Evolutionary conservation across 108 stramenopile species (phyloP).

Genomic region (Fistulifera solaris): DNA sequence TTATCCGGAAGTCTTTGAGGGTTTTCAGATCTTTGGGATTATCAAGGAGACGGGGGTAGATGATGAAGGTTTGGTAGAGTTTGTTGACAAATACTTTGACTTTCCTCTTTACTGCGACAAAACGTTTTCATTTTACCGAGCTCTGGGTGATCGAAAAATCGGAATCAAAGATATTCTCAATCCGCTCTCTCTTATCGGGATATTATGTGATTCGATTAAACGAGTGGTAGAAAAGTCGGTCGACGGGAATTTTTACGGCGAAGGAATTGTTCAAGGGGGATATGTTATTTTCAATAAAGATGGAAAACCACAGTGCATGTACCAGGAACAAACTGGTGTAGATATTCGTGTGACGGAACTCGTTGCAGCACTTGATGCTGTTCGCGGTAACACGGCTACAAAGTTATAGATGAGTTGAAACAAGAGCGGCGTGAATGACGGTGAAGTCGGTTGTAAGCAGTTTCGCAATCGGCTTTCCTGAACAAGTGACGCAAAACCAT

Average conservation of each 20-base stretch:
- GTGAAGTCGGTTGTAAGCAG: too few species aligned
- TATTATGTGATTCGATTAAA: constrained; percentile 13
- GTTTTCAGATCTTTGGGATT: constrained; percentile 33
- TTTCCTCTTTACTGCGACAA: constrained; percentile 50
- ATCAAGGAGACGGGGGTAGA: constrained; percentile 70
- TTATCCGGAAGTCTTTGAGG: constrained; percentile 17
- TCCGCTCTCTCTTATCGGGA: constrained; percentile 11
- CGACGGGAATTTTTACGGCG: constrained; percentile 59
- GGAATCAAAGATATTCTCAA: constrained; percentile 24
- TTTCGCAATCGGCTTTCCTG: too few species aligned
- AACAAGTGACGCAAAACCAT: too few species aligned
- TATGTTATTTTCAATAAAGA: constrained; percentile 46
- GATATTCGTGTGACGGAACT: constrained; percentile 41
- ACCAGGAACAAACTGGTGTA: constrained; percentile 53
- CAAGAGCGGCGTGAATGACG: too few species aligned
- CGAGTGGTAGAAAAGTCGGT: constrained; percentile 37
- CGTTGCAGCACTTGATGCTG: constrained; percentile 29
- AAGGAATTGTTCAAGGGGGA: constrained; percentile 69
- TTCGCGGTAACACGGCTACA: constrained; percentile 3
- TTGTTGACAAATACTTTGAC: constrained; percentile 37
- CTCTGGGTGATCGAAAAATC: constrained; percentile 41
- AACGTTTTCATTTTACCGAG: constrained; percentile 38
- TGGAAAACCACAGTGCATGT: constrained; percentile 36
- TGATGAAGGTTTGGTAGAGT: constrained; percentile 61
- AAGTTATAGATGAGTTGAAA: too few species aligned